These are phyloP conservation scores for Vitrella brassicaformis DNA, from an alignment of 73 alveolate genomes.

Conservation along the genomic window DNA sequence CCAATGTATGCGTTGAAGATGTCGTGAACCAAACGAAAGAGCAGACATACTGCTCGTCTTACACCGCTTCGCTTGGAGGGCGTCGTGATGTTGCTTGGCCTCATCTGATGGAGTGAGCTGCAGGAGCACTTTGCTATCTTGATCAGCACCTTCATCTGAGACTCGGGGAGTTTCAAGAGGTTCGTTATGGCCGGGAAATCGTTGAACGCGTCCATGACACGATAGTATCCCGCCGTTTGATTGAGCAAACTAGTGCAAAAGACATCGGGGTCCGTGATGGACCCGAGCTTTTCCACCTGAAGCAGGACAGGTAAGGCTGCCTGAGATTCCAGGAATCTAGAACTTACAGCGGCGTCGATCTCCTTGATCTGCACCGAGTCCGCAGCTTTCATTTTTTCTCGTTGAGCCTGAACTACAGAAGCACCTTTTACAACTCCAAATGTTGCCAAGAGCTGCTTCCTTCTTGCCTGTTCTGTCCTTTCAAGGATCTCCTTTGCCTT, in stretches of 20 bases:
- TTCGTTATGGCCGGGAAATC: not conserved
- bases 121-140: not conserved
- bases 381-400: not conserved
- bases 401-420: not conserved
- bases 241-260: not conserved
- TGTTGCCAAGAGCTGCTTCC: not conserved
- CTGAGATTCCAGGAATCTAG: not conserved
- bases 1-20: not conserved
- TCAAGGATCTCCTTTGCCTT: too few relatives aligned
- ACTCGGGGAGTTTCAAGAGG: not conserved
- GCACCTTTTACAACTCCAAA: not conserved
- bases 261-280: not conserved
- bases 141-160: not conserved
- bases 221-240: not conserved
- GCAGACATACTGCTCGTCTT: not conserved
- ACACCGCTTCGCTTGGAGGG: not conserved
- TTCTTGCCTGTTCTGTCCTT: too few relatives aligned
- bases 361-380: not conserved
- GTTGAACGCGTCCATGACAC: not conserved
- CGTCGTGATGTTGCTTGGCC: not conserved
- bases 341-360: not conserved
- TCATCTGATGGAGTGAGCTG: not conserved
- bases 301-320: too few relatives aligned
- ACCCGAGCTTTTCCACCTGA: not conserved
- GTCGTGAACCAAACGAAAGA: not conserved